These are phyloP conservation scores for Vigna hirtella DNA, from an alignment of 306 rosid genomes.

Conservation along the genomic window DNA sequence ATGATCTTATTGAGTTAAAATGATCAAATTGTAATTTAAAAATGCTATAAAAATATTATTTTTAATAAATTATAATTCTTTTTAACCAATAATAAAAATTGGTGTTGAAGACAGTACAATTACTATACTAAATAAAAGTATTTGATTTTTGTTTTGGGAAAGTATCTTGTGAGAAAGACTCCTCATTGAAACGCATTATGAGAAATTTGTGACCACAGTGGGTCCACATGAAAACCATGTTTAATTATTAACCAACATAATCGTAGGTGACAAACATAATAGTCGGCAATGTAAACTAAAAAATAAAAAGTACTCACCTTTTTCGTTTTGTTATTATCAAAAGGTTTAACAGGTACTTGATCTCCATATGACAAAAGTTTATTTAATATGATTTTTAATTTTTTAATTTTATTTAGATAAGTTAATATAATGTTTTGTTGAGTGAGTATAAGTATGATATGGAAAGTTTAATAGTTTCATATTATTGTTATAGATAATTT, in stretches of 20 bases:
- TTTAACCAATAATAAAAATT: neutral
- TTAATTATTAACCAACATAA: neutral
- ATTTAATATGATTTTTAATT: too few species aligned
- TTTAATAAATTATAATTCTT: neutral
- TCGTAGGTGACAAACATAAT: neutral
- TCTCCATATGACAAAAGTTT: too few species aligned
- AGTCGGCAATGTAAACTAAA: slow-evolving; percentile 21
- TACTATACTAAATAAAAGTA: neutral
- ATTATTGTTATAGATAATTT: too few species aligned
- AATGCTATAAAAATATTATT: neutral
- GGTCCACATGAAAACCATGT: neutral
- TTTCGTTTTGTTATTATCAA: too few species aligned
- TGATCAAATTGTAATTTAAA: neutral
- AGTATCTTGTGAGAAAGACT: slow-evolving; percentile 4
- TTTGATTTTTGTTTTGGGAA: neutral
- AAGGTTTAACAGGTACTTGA: too few species aligned
- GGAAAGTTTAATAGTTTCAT: too few species aligned
- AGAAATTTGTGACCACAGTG: neutral
- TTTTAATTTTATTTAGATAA: too few species aligned
- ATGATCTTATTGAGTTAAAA: neutral
- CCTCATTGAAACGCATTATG: neutral
- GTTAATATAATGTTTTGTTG: too few species aligned
- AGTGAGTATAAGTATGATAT: too few species aligned
- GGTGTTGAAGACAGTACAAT: neutral
- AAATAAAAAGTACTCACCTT: neutral